Percentiles rank a stretch among this genome's conserved stretches.
Evolutionary conservation across 768 basidiomycete species (phyloP).

Genomic region (Postia placenta): DNA sequence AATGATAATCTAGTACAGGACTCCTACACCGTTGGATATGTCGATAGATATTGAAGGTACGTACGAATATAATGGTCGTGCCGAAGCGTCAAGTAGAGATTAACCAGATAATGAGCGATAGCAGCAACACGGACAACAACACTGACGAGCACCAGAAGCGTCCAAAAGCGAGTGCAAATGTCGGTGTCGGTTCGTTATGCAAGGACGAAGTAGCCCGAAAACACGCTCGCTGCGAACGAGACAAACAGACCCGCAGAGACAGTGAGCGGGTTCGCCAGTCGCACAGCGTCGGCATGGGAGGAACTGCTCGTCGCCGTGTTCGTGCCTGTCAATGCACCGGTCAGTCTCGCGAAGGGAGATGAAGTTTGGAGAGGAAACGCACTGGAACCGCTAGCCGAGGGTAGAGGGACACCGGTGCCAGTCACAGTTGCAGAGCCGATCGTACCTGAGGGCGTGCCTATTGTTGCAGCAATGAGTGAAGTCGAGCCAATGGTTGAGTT

Average conservation of each 20-base stretch:
- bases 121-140: too few species aligned
- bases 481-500: background rate
- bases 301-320: background rate
- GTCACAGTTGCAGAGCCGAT: slow-evolving; percentile 15
- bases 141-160: too few species aligned
- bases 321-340: background rate
- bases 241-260: slow-evolving; percentile 1
- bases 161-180: too few species aligned
- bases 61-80: too few species aligned
- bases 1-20: too few species aligned
- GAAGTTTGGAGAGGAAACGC: background rate
- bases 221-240: slow-evolving; percentile 7
- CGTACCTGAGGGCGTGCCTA: slow-evolving; percentile 14
- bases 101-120: too few species aligned
- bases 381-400: slow-evolving; percentile 3
- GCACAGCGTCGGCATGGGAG: background rate
- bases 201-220: slow-evolving; percentile 6
- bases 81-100: too few species aligned
- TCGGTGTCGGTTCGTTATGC: too few species aligned
- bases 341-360: background rate
- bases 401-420: slow-evolving; percentile 13
- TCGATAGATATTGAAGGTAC: too few species aligned
- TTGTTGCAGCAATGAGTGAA: background rate
- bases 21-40: too few species aligned
- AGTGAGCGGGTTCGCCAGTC: background rate